A percentile compares a stretch with the other conserved stretches of the same genome.
phyloP scores from a whole-genome alignment of 2,329 filamentous ascomycete genomes.

The Fusarium sororula region DNA sequence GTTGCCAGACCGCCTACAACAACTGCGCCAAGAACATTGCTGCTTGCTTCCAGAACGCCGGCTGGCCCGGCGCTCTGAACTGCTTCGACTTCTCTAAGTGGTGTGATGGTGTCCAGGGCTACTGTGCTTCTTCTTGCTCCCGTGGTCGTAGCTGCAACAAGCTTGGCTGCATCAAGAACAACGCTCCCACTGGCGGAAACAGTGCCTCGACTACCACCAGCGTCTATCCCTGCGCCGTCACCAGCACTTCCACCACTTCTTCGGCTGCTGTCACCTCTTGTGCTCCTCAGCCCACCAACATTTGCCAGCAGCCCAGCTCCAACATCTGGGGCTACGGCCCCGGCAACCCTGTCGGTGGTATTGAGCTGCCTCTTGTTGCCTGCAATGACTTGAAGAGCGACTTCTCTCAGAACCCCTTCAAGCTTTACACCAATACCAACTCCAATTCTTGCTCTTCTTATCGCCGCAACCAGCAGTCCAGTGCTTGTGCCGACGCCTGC shows the following conservation, averaged over 20 bases:
- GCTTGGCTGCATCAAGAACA: conserved; percentile 53
- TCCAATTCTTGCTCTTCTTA: conserved; percentile 57
- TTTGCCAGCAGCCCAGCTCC: conserved; percentile 63
- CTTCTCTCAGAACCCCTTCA: conserved; percentile 57
- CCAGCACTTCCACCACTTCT: conserved; percentile 44
- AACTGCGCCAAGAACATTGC: conserved; percentile 58
- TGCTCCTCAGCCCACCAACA: conserved; percentile 58
- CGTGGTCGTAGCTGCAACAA: conserved; percentile 51
- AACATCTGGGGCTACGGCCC: conserved; percentile 73
- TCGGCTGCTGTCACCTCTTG: conserved; percentile 48
- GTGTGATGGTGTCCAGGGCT: conserved; percentile 57
- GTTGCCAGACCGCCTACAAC: conserved; percentile 55
- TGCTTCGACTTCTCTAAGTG: conserved; percentile 62
- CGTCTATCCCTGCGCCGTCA: conserved; percentile 46
- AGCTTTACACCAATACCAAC: conserved; percentile 59
- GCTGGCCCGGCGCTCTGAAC: conserved; percentile 58
- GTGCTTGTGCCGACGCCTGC: conserved; percentile 63
- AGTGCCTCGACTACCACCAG: conserved; percentile 49
- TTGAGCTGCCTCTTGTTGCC: conserved; percentile 61
- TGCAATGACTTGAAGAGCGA: conserved; percentile 62
- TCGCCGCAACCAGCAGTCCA: conserved; percentile 45
- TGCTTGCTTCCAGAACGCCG: conserved; percentile 62
- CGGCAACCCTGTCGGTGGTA: conserved; percentile 64
- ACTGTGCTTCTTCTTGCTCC: conserved; percentile 54
- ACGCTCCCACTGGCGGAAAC: conserved; percentile 51